Evolutionary conservation across 108 stramenopile species (phyloP), one percentile per base, ranked within the genome.

Genomic region (Stephanodiscus triporus): DNA sequence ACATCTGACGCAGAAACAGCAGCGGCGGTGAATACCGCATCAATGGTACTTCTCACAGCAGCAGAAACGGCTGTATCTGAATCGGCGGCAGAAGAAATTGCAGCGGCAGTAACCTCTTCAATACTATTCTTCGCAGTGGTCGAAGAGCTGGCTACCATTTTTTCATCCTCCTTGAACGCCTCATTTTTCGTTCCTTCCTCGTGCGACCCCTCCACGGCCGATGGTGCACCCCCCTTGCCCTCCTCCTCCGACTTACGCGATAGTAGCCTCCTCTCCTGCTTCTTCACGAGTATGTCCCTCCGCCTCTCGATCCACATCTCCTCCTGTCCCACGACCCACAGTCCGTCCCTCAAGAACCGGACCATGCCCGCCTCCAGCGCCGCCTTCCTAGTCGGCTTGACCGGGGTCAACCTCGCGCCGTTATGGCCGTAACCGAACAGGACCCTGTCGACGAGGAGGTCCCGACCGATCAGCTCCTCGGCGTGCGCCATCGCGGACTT

Each of bases 291-390:
- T 42, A 60, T 70, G 43, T 58, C 77, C 80, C 76, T 61, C 23
- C 89, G 74, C 38, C 83, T 73, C 13, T 80, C 82, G 67, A 88
- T 88, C 93, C 93, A 95, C 51, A 67, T 56, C 42, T 90, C 85
- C 72, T 95, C 94, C 68, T 95, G 94, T 1, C 91, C 91, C 5
- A 95, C 91, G 7, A 95, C 87, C 94, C 94, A 95, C 4, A 95
- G 42, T n/a, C 94, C 94, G 76, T 95, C 94, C 53, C 90, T 73
- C 58, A 84, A 65, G 78, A 95, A 95, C 13, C 91, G 57, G 37
- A 78, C 69, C 65, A 87, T 84, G 0, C 94, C 94, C 16, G 89
- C 90, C 26, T 91, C 84, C 69, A 95, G 66, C 7, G 87, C 87
- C 20, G 37, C 60, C 66, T 84, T 75, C 40, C 61, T 77, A 11